Conservation (phyloP, 1,284 basidiomycete species). For the Lentinula novae-zelandiae region DNA sequence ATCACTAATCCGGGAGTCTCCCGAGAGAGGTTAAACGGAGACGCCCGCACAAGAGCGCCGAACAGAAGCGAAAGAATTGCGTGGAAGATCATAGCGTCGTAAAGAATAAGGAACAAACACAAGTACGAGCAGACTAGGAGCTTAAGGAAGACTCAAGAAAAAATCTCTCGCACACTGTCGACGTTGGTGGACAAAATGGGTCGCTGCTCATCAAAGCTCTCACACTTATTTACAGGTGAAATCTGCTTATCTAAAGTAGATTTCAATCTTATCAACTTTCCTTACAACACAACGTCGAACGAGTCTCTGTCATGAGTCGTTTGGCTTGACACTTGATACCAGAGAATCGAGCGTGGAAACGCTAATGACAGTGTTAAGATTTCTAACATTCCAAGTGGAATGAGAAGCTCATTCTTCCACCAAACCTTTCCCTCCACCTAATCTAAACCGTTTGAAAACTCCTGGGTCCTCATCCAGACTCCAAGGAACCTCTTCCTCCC, state of each 20-base stretch:
- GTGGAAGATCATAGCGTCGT: background rate
- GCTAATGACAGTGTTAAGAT: too few relatives aligned
- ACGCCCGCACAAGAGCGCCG: conserved; percentile 9
- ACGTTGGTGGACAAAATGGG: background rate
- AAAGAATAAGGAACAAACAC: background rate
- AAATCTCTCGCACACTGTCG: background rate
- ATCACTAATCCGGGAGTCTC: background rate
- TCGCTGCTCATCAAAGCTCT: background rate
- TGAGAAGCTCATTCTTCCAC: background rate
- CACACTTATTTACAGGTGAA: background rate
- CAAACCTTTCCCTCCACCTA: conserved; percentile 1
- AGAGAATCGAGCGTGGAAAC: too few relatives aligned
- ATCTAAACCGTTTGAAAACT: background rate
- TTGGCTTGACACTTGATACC: too few relatives aligned
- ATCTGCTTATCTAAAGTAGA: background rate
- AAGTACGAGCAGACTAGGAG: background rate
- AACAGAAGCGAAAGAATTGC: conserved; percentile 3
- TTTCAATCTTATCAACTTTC: too few relatives aligned
- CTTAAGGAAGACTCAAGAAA: background rate
- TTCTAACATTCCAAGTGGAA: too few relatives aligned
- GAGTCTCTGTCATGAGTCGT: too few relatives aligned
- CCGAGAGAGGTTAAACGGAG: background rate
- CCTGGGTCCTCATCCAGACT: conserved; percentile 43
- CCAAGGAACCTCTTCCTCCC: conserved; percentile 87
- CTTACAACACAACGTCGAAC: too few relatives aligned